Base-by-base conservation (phyloP, 768 basidiomycete species). In the Amanita rubescens region DNA sequence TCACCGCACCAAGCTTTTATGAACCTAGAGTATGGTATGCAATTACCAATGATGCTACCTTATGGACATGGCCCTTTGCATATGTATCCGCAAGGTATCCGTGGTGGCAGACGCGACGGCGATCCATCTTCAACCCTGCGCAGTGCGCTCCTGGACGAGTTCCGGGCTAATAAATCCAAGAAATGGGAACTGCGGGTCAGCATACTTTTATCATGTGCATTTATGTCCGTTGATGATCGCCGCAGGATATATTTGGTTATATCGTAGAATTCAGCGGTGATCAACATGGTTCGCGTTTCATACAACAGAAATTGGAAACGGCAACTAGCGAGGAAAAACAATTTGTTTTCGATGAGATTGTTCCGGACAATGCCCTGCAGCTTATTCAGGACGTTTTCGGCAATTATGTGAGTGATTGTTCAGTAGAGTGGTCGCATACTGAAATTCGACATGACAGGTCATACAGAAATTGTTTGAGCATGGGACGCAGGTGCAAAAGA, bases 231-330 rank as follows among this genome's bases (percentile, higher is more conserved):
- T 33, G 34, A 49, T 32, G 41, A 15, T 49, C 49, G 8, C 45
- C 19, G 33, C 27, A 97, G 95, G 92, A 95, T 61, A 85, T 99
- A 57, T 75, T 77, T 42, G 90, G 90, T 7, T 80, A 88, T 65
- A 68, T 95, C 51, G 85, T 90, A 37, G 95, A 97, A 67, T 99
- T 99, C 66, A 86, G 90, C 54, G 81, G 82, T 12, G 95, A 98
- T 68, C 94, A 96, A 64, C 89, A 94, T 58, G 95, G 94, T n/a
- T 96, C 94, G n/a, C 83, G 95, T 8, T 93, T 97, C 68, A 94
- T 99, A 56, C 95, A 98, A 65, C 84, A 88, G 60, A 86, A 87
- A 63, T 75, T 97, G 38, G 85, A 89, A 65, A 72, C 70, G 2
- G 87, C 91, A 5, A 76, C 80, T n/a, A 75, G 75, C 35, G 90